A percentile compares a stretch with the other conserved stretches of the same genome.
phyloP scores from a whole-genome alignment of 768 basidiomycete species.

The Galerina sulciceps region DNA sequence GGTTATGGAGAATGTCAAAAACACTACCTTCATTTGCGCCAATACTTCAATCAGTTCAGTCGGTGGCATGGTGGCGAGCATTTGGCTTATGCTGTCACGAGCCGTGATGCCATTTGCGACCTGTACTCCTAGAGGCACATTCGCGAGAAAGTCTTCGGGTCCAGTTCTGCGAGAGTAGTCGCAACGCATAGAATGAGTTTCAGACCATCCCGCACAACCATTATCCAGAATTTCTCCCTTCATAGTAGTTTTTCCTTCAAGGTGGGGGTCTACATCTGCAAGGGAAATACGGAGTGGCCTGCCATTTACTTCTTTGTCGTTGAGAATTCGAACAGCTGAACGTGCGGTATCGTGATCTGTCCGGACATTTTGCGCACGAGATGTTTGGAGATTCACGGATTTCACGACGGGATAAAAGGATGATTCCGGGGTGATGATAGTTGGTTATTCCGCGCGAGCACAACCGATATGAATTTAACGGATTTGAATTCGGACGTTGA shows the following conservation, averaged over 20 bases:
- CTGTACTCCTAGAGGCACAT: slow-evolving; percentile 79
- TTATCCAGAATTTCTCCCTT: slow-evolving; percentile 81
- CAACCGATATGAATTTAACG: too few relatives aligned
- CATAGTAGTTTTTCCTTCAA: slow-evolving; percentile 91
- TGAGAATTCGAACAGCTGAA: slow-evolving; percentile 95
- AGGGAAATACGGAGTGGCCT: slow-evolving; percentile 93
- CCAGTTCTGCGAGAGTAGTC: slow-evolving; percentile 45
- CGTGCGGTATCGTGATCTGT: slow-evolving; percentile 91
- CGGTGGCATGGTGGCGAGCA: slow-evolving; percentile 82
- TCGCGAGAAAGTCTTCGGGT: slow-evolving; percentile 59
- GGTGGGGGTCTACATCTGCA: slow-evolving; percentile 90
- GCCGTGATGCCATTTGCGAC: slow-evolving; percentile 71
- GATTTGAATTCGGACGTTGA: not conserved
- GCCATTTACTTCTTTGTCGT: slow-evolving; percentile 90
- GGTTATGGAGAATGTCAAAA: not conserved
- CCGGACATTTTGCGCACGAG: too few relatives aligned
- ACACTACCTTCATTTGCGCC: slow-evolving; percentile 94
- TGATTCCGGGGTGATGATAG: slow-evolving; percentile 11
- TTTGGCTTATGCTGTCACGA: slow-evolving; percentile 84
- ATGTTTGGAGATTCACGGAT: too few relatives aligned
- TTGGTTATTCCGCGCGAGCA: not conserved
- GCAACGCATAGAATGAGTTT: slow-evolving; percentile 56
- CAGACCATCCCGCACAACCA: slow-evolving; percentile 57
- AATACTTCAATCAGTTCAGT: slow-evolving; percentile 89
- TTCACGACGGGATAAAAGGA: not conserved